These are phyloP conservation scores for Ceraceosorus bombacis DNA, from an alignment of 1,284 basidiomycete species.

Conservation along the genomic window DNA sequence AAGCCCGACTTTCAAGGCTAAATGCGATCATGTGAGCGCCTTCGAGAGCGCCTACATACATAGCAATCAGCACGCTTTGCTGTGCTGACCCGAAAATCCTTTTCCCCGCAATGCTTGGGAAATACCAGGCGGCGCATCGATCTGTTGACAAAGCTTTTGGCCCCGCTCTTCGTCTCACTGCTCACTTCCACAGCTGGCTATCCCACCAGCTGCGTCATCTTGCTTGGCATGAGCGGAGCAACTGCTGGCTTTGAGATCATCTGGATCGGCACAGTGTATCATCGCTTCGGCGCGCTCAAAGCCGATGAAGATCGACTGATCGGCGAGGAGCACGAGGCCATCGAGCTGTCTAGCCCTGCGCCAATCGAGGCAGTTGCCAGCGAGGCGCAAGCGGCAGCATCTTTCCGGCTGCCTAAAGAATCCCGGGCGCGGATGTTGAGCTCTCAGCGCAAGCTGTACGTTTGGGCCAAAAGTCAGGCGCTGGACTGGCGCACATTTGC, in stretches of 20 bases:
- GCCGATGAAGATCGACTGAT: constrained; percentile 16
- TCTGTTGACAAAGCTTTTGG: constrained; percentile 56
- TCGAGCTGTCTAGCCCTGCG: not conserved
- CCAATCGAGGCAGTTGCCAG: not conserved
- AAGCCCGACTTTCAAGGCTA: constrained; percentile 37
- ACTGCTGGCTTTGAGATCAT: constrained; percentile 30
- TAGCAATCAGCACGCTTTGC: constrained; percentile 32
- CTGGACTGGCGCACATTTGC: constrained; percentile 54
- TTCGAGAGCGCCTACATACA: not conserved
- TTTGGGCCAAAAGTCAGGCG: constrained; percentile 14
- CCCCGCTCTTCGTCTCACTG: constrained; percentile 58
- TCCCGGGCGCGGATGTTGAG: no score
- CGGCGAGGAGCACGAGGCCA: not conserved
- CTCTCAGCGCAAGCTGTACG: not conserved
- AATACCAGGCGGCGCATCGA: constrained; percentile 55
- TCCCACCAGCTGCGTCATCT: constrained; percentile 20
- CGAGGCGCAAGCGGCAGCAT: not conserved
- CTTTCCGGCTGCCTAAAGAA: not conserved
- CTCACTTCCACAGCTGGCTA: constrained; percentile 49
- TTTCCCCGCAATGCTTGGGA: constrained; percentile 14
- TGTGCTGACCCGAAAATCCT: constrained; percentile 15
- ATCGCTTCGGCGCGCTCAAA: constrained; percentile 23
- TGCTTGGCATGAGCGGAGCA: constrained; percentile 22
- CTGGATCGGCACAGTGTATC: constrained; percentile 29
- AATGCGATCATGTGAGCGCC: constrained; percentile 37